phyloP scores from a whole-genome alignment of 1,284 basidiomycete species.

The Malassezia slooffiae region DNA sequence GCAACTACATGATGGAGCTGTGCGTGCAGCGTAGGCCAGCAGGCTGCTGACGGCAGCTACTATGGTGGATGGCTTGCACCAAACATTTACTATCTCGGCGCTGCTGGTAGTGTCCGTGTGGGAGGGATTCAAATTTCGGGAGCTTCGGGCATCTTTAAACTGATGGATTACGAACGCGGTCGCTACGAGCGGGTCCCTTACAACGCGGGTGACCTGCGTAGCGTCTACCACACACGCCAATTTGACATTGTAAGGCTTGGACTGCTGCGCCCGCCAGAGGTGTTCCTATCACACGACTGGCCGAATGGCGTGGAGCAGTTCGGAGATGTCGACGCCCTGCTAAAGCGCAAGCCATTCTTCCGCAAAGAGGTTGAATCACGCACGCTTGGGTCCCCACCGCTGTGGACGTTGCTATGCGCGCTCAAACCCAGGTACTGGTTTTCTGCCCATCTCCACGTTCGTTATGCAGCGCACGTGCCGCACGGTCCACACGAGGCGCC shows the following conservation, averaged over 20 bases:
- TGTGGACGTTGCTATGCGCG: conserved; percentile 63
- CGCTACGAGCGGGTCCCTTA: conserved; percentile 57
- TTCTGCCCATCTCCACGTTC: conserved; percentile 81
- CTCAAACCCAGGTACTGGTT: conserved; percentile 89
- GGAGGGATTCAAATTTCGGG: conserved; percentile 72
- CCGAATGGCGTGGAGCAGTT: conserved; percentile 72
- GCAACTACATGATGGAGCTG: conserved; percentile 94
- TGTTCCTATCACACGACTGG: conserved; percentile 96
- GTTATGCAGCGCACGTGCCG: conserved; percentile 47
- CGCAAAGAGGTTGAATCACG: conserved; percentile 57
- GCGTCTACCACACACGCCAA: conserved; percentile 81
- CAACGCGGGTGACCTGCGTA: conserved; percentile 60
- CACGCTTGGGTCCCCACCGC: conserved; percentile 76
- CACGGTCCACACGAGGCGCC: conserved; percentile 2
- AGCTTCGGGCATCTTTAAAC: conserved; percentile 84
- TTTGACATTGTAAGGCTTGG: conserved; percentile 71
- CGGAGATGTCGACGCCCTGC: conserved; percentile 60
- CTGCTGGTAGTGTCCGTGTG: conserved; percentile 76
- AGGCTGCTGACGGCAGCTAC: conserved; percentile 16
- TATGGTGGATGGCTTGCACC: conserved; percentile 61
- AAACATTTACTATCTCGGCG: conserved; percentile 91
- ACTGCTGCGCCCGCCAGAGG: conserved; percentile 56
- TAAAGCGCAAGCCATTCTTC: conserved; percentile 74
- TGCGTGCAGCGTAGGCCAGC: conserved; percentile 49
- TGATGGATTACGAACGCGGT: conserved; percentile 57